These are phyloP conservation scores for Panicum virgatum DNA, from an alignment of 202 grass and related monocot species.

Conservation along the genomic window DNA sequence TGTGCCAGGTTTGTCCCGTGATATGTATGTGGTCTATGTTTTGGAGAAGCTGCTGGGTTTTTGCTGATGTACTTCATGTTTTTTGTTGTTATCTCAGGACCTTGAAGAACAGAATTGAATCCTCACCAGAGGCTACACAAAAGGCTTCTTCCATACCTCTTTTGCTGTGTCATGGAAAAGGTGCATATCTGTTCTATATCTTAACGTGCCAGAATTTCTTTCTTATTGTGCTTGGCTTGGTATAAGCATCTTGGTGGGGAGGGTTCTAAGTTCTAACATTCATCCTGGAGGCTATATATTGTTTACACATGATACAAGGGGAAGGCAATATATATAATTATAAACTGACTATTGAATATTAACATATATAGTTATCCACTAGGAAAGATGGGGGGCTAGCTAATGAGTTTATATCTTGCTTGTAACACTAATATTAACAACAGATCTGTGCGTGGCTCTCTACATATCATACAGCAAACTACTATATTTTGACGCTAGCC, in stretches of 20 bases:
- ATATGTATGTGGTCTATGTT: conserved; percentile 28
- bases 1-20: conserved; percentile 65
- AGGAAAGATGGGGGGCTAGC: background rate
- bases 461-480: background rate
- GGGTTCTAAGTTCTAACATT: conserved; percentile 15
- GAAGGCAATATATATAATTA: background rate
- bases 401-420: background rate
- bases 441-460: background rate
- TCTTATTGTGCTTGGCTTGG: background rate
- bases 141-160: conserved; percentile 82
- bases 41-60: background rate
- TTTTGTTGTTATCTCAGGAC: conserved; percentile 47
- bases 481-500: background rate
- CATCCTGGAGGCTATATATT: background rate
- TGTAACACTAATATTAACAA: background rate
- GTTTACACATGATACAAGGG: background rate
- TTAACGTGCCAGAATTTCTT: background rate
- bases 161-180: conserved; percentile 97
- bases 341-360: background rate
- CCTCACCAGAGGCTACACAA: conserved; percentile 74
- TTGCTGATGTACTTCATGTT: background rate
- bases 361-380: background rate
- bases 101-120: conserved; percentile 89
- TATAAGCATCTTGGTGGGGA: background rate
- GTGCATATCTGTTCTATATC: conserved; percentile 37